Conservation (phyloP, 768 basidiomycete species). For the Pleurotus eryngii region DNA sequence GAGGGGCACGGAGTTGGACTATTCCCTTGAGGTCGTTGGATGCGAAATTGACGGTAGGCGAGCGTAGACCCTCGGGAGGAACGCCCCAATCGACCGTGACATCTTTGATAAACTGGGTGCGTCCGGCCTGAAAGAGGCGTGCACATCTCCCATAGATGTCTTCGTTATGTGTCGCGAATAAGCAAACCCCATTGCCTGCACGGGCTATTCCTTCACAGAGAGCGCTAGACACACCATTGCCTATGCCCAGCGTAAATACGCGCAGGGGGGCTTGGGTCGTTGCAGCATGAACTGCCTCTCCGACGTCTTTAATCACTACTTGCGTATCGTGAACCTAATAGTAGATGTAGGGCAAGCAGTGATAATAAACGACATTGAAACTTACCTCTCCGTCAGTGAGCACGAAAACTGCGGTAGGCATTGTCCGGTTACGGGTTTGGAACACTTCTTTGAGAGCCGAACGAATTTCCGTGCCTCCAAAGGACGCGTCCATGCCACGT, state of each 20-base stretch:
- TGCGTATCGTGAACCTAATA: slow-evolving; percentile 19
- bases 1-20: slow-evolving; percentile 22
- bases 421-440: slow-evolving; percentile 23
- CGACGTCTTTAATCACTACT: slow-evolving; percentile 18
- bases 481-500: slow-evolving; percentile 35
- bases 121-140: slow-evolving; percentile 47
- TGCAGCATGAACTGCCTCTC: slow-evolving; percentile 29
- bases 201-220: slow-evolving; percentile 53
- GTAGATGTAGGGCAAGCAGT: background rate
- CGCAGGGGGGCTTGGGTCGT: slow-evolving; percentile 32
- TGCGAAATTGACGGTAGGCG: slow-evolving; percentile 14
- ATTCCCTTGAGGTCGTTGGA: slow-evolving; percentile 9
- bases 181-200: slow-evolving; percentile 47
- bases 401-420: slow-evolving; percentile 50
- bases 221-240: slow-evolving; percentile 42
- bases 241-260: slow-evolving; percentile 60
- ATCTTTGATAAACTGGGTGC: slow-evolving; percentile 40
- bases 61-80: slow-evolving; percentile 16
- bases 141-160: slow-evolving; percentile 47
- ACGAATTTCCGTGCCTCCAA: slow-evolving; percentile 50
- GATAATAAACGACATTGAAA: background rate
- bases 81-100: slow-evolving; percentile 51
- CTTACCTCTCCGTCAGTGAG: slow-evolving; percentile 56
- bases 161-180: slow-evolving; percentile 44
- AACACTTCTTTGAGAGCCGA: slow-evolving; percentile 39